A percentile compares a stretch with the other conserved stretches of the same genome.
Conservation (phyloP, 352 stramenopile genomes). For the Pythium periplocum region DNA sequence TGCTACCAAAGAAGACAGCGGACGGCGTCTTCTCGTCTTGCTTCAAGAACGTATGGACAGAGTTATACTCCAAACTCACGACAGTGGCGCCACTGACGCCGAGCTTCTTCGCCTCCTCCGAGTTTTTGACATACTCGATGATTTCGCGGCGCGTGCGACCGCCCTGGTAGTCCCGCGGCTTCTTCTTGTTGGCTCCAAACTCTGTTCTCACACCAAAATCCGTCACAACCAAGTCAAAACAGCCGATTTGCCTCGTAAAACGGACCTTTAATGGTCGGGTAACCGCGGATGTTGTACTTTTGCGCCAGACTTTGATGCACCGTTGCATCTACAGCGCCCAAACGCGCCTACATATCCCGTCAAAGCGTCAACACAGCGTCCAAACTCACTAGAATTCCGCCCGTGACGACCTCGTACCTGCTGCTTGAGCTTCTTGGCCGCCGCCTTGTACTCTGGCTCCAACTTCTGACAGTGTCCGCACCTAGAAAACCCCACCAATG, state of each 20-base stretch:
- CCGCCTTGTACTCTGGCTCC: conserved; percentile 85
- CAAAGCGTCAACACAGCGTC: neutral
- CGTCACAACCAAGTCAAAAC: neutral
- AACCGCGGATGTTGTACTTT: conserved; percentile 75
- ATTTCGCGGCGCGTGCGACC: conserved; percentile 59
- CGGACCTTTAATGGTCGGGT: conserved; percentile 73
- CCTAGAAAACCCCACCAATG: conserved; percentile 16
- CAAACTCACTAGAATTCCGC: too few relatives aligned
- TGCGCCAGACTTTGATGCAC: conserved; percentile 55
- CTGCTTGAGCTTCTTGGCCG: conserved; percentile 83
- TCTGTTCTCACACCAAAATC: conserved; percentile 19
- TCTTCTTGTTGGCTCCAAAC: conserved; percentile 80
- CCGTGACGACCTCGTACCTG: conserved; percentile 26
- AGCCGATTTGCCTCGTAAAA: neutral
- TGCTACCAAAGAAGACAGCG: conserved; percentile 66
- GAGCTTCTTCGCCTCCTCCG: conserved; percentile 60
- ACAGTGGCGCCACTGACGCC: conserved; percentile 47
- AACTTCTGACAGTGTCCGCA: conserved; percentile 91
- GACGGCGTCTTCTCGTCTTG: conserved; percentile 40
- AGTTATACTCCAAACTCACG: conserved; percentile 39
- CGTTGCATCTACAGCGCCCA: conserved; percentile 65
- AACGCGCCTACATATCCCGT: conserved; percentile 35
- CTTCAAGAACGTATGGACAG: conserved; percentile 53
- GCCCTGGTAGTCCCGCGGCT: conserved; percentile 63
- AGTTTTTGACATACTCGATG: conserved; percentile 68